A percentile compares a stretch with the other conserved stretches of the same genome.
Conservation (phyloP, 371 early-diverging fungal genomes). For the Thermomucor indicae-seudaticae region DNA sequence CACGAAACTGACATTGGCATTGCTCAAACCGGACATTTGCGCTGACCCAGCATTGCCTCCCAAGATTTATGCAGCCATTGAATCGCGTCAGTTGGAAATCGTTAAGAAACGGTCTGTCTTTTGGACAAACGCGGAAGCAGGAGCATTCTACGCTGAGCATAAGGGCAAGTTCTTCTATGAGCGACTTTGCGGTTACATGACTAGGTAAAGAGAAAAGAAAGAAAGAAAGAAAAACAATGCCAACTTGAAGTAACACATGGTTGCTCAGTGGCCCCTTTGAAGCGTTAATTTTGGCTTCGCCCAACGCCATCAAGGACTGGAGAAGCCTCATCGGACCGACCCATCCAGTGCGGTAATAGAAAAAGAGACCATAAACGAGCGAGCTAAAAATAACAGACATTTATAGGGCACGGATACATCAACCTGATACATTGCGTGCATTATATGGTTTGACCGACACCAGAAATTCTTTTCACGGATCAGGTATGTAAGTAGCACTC, state of each 20-base stretch:
- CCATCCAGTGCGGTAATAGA: constrained; percentile 56
- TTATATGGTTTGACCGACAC: constrained; percentile 78
- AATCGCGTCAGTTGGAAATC: constrained; percentile 43
- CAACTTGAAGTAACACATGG: background rate
- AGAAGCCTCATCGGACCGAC: constrained; percentile 63
- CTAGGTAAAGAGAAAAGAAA: constrained; percentile 37
- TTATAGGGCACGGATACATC: constrained; percentile 56
- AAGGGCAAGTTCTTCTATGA: constrained; percentile 64
- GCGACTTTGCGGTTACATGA: constrained; percentile 68
- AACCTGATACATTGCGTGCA: constrained; percentile 63
- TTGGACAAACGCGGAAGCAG: constrained; percentile 64
- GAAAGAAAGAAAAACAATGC: background rate
- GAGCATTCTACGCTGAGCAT: constrained; percentile 63
- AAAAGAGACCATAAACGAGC: background rate
- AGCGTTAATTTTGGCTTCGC: constrained; percentile 53
- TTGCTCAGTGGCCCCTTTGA: constrained; percentile 54
- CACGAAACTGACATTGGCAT: constrained; percentile 66
- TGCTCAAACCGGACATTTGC: constrained; percentile 76
- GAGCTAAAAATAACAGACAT: background rate
- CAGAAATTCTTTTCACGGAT: constrained; percentile 79
- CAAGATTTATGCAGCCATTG: constrained; percentile 36
- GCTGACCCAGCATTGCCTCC: constrained; percentile 51
- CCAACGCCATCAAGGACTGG: constrained; percentile 64
- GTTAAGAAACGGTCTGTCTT: constrained; percentile 37
- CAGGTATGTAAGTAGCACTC: constrained; percentile 36